Base-by-base conservation (phyloP, 495 filamentous ascomycete species). In the Poronia punctata region DNA sequence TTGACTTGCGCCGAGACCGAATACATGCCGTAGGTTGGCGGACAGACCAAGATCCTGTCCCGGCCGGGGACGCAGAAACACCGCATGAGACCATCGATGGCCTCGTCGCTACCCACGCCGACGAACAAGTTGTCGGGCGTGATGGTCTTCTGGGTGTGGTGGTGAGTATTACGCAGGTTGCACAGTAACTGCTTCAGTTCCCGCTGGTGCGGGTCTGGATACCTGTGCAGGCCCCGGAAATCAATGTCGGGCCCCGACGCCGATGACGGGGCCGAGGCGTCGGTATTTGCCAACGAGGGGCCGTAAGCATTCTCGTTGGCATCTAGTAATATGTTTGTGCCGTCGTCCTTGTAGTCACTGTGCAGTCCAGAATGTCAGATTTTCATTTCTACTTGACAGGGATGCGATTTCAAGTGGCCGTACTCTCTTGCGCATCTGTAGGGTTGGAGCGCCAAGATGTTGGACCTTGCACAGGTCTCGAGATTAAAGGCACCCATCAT, bases 21-120 rank as follows among this genome's bases (percentile, higher is more conserved):
- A 66, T 98, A 97, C 92, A 98, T 98, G 53, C 92, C 92, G 65
- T 98, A 98, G 0, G 92, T 98, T 0, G 93, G 92, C 15, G 92
- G 92, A 55, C 88, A 96, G 18, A 86, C 88, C 9, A 98, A 75
- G 59, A 97, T 89, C 49, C 83, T 86, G 63, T 97, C 93, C 36
- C 68, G 71, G 16, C 86, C 86, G 1, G 92, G 92, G 2, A 74
- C 64, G 63, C 92, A 97, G 71, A 98, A 98, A 63, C 82, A 87
- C 35, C 92, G 80, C 23, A 97, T 72, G 10, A 98, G 75, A 4
- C 86, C 84, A 65, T 98, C 92, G 62, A 98, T 95, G 30, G 84
- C 88, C 67, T 98, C 92, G 62, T 98, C 93, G 41, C 83, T 88
- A 46, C 92, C 92, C 35, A 98, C 90, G 47, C 92, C 92, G 35